phyloP scores from a whole-genome alignment of 2,329 filamentous ascomycete species.

The Trichoderma lentiforme region DNA sequence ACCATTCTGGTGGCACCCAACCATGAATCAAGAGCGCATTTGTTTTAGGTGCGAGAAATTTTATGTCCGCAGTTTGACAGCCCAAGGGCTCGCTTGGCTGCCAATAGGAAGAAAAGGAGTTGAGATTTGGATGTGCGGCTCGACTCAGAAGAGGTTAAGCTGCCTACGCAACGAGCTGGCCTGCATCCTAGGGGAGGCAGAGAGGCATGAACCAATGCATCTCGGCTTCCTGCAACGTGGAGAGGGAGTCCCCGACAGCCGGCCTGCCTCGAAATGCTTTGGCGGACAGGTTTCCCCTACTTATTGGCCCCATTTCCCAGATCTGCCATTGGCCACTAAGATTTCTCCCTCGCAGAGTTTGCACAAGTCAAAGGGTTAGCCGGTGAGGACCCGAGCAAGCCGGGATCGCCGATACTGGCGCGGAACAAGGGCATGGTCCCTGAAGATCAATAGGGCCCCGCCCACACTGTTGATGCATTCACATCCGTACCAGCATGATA shows the following conservation, averaged over 20 bases:
- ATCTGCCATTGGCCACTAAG: conserved; percentile 7
- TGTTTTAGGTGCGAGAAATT: neutral
- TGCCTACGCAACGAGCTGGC: neutral
- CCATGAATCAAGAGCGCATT: neutral
- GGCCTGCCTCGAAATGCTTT: neutral
- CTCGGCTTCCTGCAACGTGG: neutral
- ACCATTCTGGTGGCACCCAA: conserved; percentile 18
- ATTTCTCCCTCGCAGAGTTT: neutral
- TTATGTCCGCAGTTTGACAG: neutral
- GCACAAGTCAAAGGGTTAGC: neutral
- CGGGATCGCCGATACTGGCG: conserved; percentile 13
- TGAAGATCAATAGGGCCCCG: conserved; percentile 8
- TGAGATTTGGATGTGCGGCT: neutral
- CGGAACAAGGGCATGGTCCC: conserved; percentile 7
- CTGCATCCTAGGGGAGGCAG: neutral
- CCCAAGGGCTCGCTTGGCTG: neutral
- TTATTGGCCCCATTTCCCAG: neutral
- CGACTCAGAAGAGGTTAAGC: neutral
- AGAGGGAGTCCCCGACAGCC: neutral
- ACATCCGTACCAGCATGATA: neutral
- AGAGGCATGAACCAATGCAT: conserved; percentile 6
- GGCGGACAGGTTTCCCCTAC: neutral
- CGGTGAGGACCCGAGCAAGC: neutral
- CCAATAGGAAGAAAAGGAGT: neutral
- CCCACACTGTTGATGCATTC: neutral